Percentiles rank a stretch among this genome's conserved stretches.
These are phyloP conservation scores for Lathyrus aphaca DNA, from an alignment of 306 rosid species.

Conservation along the genomic window DNA sequence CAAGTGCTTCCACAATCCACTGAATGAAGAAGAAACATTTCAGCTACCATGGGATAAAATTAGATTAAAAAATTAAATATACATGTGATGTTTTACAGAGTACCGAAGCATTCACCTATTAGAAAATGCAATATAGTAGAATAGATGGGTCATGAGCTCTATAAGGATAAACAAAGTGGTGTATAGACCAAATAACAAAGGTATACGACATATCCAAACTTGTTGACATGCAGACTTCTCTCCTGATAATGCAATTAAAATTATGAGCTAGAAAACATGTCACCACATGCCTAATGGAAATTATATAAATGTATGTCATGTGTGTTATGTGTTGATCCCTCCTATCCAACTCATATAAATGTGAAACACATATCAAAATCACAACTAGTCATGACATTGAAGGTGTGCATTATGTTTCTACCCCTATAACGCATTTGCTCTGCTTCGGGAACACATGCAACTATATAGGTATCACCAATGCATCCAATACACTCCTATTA, in stretches of 20 bases:
- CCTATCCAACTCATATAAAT: too few species aligned
- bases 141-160: slow-evolving; percentile 81
- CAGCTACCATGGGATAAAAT: slow-evolving; percentile 39
- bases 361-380: too few species aligned
- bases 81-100: slow-evolving; percentile 21
- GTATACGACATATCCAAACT: slow-evolving; percentile 60
- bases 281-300: slow-evolving; percentile 16
- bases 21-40: slow-evolving; percentile 42
- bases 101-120: slow-evolving; percentile 62
- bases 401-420: too few species aligned
- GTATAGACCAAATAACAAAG: slow-evolving; percentile 87
- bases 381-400: too few species aligned
- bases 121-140: slow-evolving; percentile 87
- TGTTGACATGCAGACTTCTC: slow-evolving; percentile 65
- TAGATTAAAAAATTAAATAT: slow-evolving; percentile 16
- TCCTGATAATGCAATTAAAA: slow-evolving; percentile 58
- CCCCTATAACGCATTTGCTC: too few species aligned
- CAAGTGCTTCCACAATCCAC: slow-evolving; percentile 79
- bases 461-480: too few species aligned
- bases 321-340: too few species aligned
- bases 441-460: too few species aligned
- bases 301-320: too few species aligned
- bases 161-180: slow-evolving; percentile 81
- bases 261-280: slow-evolving; percentile 35
- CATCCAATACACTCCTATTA: too few species aligned